These are phyloP conservation scores for Pichia terricola DNA, from an alignment of 1,139 yeast genomes.

Conservation along the genomic window DNA sequence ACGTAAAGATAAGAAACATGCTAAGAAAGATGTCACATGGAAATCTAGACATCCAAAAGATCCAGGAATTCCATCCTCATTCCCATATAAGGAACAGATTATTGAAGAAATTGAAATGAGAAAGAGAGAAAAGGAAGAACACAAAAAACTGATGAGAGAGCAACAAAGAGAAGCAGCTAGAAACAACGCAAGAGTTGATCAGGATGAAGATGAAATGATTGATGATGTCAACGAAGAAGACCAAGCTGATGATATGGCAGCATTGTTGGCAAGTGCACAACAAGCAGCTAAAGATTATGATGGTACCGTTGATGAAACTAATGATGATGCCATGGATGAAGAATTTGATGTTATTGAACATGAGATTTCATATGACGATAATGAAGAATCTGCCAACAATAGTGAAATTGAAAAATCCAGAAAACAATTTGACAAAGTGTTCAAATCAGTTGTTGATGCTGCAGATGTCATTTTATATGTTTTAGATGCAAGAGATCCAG, in stretches of 20 bases:
- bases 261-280: slow-evolving; percentile 83
- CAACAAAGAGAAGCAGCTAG: slow-evolving; percentile 32
- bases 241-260: slow-evolving; percentile 52
- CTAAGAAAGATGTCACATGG: slow-evolving; percentile 93
- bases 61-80: slow-evolving; percentile 89
- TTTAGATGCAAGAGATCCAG: slow-evolving; percentile 96
- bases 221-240: slow-evolving; percentile 35
- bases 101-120: slow-evolving; percentile 71
- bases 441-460: slow-evolving; percentile 73
- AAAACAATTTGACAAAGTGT: slow-evolving; percentile 85
- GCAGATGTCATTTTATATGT: slow-evolving; percentile 88
- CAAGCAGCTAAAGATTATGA: slow-evolving; percentile 67
- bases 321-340: slow-evolving; percentile 20
- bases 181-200: slow-evolving; percentile 24
- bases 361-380: slow-evolving; percentile 28
- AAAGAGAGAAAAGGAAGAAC: slow-evolving; percentile 51
- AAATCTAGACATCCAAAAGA: slow-evolving; percentile 74
- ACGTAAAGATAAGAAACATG: slow-evolving; percentile 69
- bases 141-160: slow-evolving; percentile 30
- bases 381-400: slow-evolving; percentile 24
- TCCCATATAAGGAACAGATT: slow-evolving; percentile 85
- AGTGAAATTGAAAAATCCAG: slow-evolving; percentile 69
- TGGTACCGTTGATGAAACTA: slow-evolving; percentile 40
- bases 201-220: slow-evolving; percentile 27
- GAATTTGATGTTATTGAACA: slow-evolving; percentile 40